Evolutionary conservation across 2,329 filamentous ascomycete genomes (phyloP).

Genomic region (Lasiodiplodia citricola): DNA sequence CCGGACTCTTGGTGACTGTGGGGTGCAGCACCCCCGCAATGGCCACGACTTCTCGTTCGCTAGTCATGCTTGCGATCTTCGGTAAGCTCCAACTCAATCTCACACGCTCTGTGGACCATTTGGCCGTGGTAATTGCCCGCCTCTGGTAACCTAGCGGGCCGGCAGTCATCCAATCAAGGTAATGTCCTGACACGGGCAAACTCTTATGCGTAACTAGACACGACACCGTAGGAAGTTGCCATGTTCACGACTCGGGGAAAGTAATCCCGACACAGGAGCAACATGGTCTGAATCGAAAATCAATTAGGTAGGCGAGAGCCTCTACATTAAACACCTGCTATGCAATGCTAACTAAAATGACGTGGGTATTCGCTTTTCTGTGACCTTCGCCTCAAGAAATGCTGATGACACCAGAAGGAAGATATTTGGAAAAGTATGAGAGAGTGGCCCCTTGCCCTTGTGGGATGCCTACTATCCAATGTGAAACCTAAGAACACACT

Average conservation of each 20-base stretch:
- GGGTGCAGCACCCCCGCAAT: background rate
- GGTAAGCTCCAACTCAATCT: background rate
- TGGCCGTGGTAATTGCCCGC: background rate
- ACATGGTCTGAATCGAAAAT: background rate
- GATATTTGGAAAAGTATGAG: background rate
- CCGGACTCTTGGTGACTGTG: background rate
- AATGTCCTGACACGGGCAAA: background rate
- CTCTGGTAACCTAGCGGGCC: background rate
- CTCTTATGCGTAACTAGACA: background rate
- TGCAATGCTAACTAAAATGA: background rate
- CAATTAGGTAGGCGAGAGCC: background rate
- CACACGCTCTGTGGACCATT: background rate
- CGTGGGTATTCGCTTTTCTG: slow-evolving; percentile 19
- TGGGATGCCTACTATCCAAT: too few species aligned
- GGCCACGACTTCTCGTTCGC: slow-evolving; percentile 1
- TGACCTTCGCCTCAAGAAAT: background rate
- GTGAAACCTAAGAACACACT: too few species aligned
- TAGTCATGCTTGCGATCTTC: background rate
- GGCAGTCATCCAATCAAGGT: background rate
- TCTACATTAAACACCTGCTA: background rate
- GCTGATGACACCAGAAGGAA: background rate
- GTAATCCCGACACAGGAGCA: background rate
- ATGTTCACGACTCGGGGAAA: background rate
- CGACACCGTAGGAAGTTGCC: background rate
- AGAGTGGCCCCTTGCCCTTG: background rate